These are phyloP conservation scores for Byssothecium circinans DNA, from an alignment of 2,329 filamentous ascomycete species.

Conservation along the genomic window DNA sequence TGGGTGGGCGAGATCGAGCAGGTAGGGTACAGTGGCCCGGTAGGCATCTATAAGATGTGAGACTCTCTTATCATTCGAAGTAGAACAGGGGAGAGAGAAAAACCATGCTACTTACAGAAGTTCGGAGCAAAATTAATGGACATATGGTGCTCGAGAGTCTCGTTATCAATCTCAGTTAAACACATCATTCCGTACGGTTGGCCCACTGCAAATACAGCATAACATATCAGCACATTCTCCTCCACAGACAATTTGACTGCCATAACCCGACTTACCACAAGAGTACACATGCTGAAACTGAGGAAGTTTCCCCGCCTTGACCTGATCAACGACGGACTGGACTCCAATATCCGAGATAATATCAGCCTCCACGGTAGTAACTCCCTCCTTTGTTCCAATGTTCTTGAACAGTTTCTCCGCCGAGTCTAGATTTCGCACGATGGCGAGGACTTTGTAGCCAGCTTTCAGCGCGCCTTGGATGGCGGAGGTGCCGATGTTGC, in stretches of 20 bases:
- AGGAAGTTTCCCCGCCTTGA: constrained; percentile 6
- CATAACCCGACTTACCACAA: constrained; percentile 5
- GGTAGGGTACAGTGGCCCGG: constrained; percentile 9
- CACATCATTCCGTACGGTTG: constrained; percentile 1
- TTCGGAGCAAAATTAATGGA: constrained; percentile 6
- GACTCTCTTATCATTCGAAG: background rate
- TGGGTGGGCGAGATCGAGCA: constrained; percentile 7
- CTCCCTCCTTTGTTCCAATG: constrained; percentile 3
- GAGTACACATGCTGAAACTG: constrained; percentile 14
- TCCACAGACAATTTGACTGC: background rate
- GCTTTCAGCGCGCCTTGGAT: constrained; percentile 9
- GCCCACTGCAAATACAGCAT: constrained; percentile 4
- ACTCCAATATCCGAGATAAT: constrained; percentile 4
- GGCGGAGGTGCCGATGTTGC: constrained; percentile 12
- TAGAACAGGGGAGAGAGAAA: background rate
- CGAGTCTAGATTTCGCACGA: constrained; percentile 13
- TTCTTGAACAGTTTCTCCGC: constrained; percentile 12
- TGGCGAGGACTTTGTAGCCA: constrained; percentile 10
- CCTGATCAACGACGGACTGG: constrained; percentile 8
- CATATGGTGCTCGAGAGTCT: constrained; percentile 3
- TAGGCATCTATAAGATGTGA: constrained; percentile 7
- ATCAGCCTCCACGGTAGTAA: constrained; percentile 9
- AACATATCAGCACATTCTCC: background rate
- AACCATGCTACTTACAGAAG: constrained; percentile 14
- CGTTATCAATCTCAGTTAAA: background rate